These are phyloP conservation scores for Cystofilobasidium macerans DNA, from an alignment of 768 basidiomycete species.

Conservation along the genomic window DNA sequence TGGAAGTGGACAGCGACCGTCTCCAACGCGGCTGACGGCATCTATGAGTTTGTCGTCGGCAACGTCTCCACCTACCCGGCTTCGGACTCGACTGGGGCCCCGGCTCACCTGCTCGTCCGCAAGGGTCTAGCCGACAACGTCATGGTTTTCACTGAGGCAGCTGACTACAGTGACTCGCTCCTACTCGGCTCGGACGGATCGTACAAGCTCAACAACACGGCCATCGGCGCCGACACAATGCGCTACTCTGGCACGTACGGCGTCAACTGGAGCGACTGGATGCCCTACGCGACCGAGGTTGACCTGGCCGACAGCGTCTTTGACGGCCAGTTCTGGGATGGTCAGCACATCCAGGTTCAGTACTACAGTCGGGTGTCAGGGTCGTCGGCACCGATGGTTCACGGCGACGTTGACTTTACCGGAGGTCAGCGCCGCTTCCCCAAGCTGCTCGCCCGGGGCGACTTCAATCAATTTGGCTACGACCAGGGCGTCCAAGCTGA, in stretches of 20 bases:
- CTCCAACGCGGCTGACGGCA: slow-evolving; percentile 64
- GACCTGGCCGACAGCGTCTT: slow-evolving; percentile 54
- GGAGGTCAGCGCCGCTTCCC: slow-evolving; percentile 62
- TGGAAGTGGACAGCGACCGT: slow-evolving; percentile 72
- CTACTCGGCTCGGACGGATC: slow-evolving; percentile 31
- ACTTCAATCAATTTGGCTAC: slow-evolving; percentile 84
- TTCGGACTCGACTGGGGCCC: slow-evolving; percentile 48
- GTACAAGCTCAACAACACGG: slow-evolving; percentile 44
- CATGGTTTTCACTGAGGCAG: slow-evolving; percentile 63
- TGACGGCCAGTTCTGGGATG: slow-evolving; percentile 56
- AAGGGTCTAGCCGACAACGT: slow-evolving; percentile 65
- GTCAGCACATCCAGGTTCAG: slow-evolving; percentile 78
- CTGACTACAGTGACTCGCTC: slow-evolving; percentile 56
- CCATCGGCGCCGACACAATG: slow-evolving; percentile 74
- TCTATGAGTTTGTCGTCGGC: slow-evolving; percentile 59
- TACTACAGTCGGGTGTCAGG: slow-evolving; percentile 66
- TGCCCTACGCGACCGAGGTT: slow-evolving; percentile 65
- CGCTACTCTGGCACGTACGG: slow-evolving; percentile 81
- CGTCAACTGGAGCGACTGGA: slow-evolving; percentile 70
- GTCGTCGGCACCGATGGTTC: slow-evolving; percentile 58
- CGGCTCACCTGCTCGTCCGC: slow-evolving; percentile 66
- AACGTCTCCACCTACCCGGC: slow-evolving; percentile 44
- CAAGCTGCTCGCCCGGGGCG: slow-evolving; percentile 74
- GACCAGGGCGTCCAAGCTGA: slow-evolving; percentile 64
- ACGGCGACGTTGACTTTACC: slow-evolving; percentile 59